These are phyloP conservation scores for Hymenoscyphus linearis DNA, from an alignment of 2,329 filamentous ascomycete species.

Conservation along the genomic window DNA sequence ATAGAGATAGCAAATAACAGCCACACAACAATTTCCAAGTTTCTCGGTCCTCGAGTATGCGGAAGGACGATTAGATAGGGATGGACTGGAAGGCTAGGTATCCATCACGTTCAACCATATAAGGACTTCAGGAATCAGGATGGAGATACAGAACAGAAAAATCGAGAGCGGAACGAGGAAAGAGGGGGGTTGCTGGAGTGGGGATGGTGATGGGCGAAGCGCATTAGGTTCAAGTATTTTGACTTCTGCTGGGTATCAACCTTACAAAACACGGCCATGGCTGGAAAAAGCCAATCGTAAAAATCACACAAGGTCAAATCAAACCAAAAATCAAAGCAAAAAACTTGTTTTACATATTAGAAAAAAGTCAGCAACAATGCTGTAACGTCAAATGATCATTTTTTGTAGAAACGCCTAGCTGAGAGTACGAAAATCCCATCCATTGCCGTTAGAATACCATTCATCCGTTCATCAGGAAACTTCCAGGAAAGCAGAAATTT, in stretches of 20 bases:
- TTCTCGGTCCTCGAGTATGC: no score
- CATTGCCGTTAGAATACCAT: slow-evolving; percentile 1
- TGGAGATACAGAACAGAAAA: no score
- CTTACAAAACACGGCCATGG: not conserved
- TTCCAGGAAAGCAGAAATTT: slow-evolving; percentile 3
- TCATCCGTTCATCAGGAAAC: slow-evolving; percentile 8
- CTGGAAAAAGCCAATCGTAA: not conserved
- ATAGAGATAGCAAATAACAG: no score
- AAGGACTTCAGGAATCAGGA: no score
- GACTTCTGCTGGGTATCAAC: not conserved
- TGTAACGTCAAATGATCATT: slow-evolving; percentile 16
- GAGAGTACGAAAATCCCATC: slow-evolving; percentile 17
- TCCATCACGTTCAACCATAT: no score
- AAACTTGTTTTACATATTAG: slow-evolving; percentile 1
- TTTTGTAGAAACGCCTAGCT: slow-evolving; percentile 20
- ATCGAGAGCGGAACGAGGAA: no score
- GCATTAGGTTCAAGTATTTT: no score
- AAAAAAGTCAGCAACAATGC: slow-evolving; percentile 1
- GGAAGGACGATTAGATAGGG: no score
- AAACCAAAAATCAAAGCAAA: slow-evolving; percentile 2
- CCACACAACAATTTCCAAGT: no score
- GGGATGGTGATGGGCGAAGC: not conserved
- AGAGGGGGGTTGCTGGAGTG: not conserved
- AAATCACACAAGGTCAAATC: not conserved
- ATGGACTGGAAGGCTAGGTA: no score